Base-by-base conservation (phyloP, 805 yeast genomes). In the Monosporozyma servazzii region DNA sequence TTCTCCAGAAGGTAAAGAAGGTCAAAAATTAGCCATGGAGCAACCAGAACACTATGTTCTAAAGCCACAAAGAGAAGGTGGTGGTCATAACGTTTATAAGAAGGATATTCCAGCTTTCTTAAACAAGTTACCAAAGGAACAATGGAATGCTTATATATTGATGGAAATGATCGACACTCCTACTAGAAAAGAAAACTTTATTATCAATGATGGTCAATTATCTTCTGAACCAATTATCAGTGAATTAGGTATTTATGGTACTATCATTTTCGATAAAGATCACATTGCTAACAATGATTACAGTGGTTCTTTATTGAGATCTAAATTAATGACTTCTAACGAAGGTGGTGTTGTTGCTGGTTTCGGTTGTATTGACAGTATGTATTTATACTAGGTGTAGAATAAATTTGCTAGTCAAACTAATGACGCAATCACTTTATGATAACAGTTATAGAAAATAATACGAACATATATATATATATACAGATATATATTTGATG, bases 311-410 rank as follows among this genome's bases (percentile, higher is more conserved):
- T 74, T 93, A 56, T 72, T 93, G 58, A 81, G 99, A 70, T 86
- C 96, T 0, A 93, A 93, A 67, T 80, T 89, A 52, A 84, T 87
- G 56, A 72, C 84, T 3, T 85, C 95, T 50, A 83, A 93, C 68
- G 99, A 93, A 72, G 99, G 99, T 39, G 99, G 99, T 40, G 97
- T 93, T 33, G 98, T 98, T 21, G 99, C 99, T 15, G 99, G 99
- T 1, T 91, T 87, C 69, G 99, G 98, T 6, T 89, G 97, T 68
- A 87, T 93, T 41, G 99, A 93, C 68, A 86, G 89, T 62, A 75
- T 89, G 37, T 79, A 43, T 31, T 23, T 50, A 46, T 41, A 41
- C 27, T 41, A 41, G 15, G 11, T 21, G 27, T 41, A 21, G 17
- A 13, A 15, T 30, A 11, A 30, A 37, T 37, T 7, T 18, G 5